Evolutionary conservation across 352 stramenopile genomes (phyloP).

Genomic region (Globisporangium yorkense): DNA sequence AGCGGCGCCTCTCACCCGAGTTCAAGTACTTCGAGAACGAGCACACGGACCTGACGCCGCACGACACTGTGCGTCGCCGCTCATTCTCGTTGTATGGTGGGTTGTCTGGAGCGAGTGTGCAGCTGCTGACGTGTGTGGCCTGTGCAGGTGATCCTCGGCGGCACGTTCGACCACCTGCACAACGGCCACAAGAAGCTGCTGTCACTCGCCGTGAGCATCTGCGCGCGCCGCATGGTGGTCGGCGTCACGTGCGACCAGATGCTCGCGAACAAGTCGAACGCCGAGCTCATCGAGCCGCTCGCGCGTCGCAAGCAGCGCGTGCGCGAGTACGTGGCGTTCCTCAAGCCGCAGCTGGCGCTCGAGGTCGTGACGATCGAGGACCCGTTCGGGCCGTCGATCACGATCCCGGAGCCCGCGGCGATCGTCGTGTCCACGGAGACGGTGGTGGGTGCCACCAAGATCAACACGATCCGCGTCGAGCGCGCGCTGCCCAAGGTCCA

Average conservation of each 20-base stretch:
- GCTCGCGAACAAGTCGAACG: slow-evolving; percentile 71
- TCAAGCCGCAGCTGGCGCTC: slow-evolving; percentile 57
- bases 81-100: no score
- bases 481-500: slow-evolving; percentile 48
- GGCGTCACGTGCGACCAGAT: slow-evolving; percentile 80
- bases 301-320: slow-evolving; percentile 52
- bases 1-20: slow-evolving; percentile 37
- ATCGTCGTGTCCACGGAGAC: slow-evolving; percentile 88
- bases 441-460: slow-evolving; percentile 67
- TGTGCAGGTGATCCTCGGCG: slow-evolving; percentile 53
- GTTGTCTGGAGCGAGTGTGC: no score
- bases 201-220: slow-evolving; percentile 64
- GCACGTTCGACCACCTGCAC: slow-evolving; percentile 90
- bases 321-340: slow-evolving; percentile 45
- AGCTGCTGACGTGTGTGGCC: neutral
- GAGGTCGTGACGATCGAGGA: slow-evolving; percentile 80
- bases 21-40: slow-evolving; percentile 78
- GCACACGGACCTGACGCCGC: slow-evolving; percentile 39
- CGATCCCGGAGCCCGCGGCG: slow-evolving; percentile 53
- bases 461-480: slow-evolving; percentile 70
- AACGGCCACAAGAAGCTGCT: slow-evolving; percentile 90
- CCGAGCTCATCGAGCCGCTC: slow-evolving; percentile 64
- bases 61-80: slow-evolving; percentile 24
- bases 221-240: slow-evolving; percentile 42
- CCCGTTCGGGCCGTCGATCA: slow-evolving; percentile 79